These are phyloP conservation scores for Aspergillus ochraceus DNA, from an alignment of 2,329 filamentous ascomycete species.

Conservation along the genomic window DNA sequence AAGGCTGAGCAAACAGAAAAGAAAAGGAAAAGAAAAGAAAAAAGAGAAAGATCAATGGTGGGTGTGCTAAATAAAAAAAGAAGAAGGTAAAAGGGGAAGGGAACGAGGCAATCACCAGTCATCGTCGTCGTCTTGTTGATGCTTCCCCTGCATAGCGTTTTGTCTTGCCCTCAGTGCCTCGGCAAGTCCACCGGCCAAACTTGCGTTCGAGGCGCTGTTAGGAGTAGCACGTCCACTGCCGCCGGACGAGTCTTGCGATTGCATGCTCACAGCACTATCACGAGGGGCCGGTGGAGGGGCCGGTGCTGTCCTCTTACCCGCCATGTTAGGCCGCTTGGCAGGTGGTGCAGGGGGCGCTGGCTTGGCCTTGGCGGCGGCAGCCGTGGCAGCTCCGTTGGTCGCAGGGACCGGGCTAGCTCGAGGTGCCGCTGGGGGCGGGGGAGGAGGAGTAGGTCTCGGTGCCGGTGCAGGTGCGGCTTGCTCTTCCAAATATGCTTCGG, in stretches of 20 bases:
- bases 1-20: slow-evolving; percentile 8
- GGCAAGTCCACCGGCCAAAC: slow-evolving; percentile 71
- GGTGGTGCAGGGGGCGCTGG: slow-evolving; percentile 75
- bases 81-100: slow-evolving; percentile 15
- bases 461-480: slow-evolving; percentile 55
- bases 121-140: slow-evolving; percentile 62
- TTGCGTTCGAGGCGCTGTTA: slow-evolving; percentile 56
- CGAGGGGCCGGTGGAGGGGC: slow-evolving; percentile 65
- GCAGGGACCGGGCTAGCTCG: slow-evolving; percentile 64
- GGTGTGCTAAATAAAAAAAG: slow-evolving; percentile 1
- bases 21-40: slow-evolving; percentile 12
- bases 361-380: slow-evolving; percentile 57
- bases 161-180: slow-evolving; percentile 77
- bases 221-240: slow-evolving; percentile 71
- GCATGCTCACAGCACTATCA: slow-evolving; percentile 59
- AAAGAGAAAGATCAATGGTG: slow-evolving; percentile 9
- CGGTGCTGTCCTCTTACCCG: slow-evolving; percentile 69
- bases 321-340: slow-evolving; percentile 72
- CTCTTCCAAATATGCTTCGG: slow-evolving; percentile 91
- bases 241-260: slow-evolving; percentile 53
- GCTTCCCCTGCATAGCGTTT: slow-evolving; percentile 69
- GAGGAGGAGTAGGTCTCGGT: slow-evolving; percentile 60
- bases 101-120: slow-evolving; percentile 58
- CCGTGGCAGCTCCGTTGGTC: slow-evolving; percentile 47
- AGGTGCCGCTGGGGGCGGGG: slow-evolving; percentile 47